These are phyloP conservation scores for Colletotrichum cordylinicola DNA, from an alignment of 2,329 filamentous ascomycete genomes.

Conservation along the genomic window DNA sequence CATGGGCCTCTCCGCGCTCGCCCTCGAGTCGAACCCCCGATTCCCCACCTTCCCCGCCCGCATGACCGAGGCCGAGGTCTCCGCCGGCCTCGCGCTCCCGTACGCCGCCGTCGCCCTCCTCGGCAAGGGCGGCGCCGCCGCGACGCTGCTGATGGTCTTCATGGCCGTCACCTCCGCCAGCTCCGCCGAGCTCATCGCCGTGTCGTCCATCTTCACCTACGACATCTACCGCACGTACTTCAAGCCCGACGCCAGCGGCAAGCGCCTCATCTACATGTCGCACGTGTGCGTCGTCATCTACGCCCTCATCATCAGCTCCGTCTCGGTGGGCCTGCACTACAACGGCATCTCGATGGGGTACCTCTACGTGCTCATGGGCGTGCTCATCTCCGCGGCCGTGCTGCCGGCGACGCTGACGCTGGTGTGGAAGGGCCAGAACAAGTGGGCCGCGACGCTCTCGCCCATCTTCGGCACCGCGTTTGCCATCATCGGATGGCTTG, in stretches of 20 bases:
- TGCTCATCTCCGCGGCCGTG: constrained; percentile 86
- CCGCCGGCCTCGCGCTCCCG: constrained; percentile 77
- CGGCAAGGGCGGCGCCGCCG: constrained; percentile 76
- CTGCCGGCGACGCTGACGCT: constrained; percentile 82
- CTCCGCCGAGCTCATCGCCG: constrained; percentile 81
- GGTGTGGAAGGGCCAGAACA: constrained; percentile 81
- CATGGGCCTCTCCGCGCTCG: constrained; percentile 79
- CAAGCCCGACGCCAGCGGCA: constrained; percentile 77
- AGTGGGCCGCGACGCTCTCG: constrained; percentile 70
- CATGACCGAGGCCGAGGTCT: constrained; percentile 74
- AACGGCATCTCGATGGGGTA: constrained; percentile 87
- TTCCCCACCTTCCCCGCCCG: constrained; percentile 73
- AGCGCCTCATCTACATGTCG: constrained; percentile 81
- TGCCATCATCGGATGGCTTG: constrained; percentile 76
- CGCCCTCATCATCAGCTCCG: constrained; percentile 77
- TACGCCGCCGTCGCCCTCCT: constrained; percentile 80
- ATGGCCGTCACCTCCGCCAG: constrained; percentile 84
- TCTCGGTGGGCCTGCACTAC: constrained; percentile 77
- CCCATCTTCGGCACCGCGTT: constrained; percentile 71
- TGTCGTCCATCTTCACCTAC: constrained; percentile 85
- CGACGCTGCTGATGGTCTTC: constrained; percentile 77
- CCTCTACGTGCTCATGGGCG: constrained; percentile 88
- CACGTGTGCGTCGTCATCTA: constrained; percentile 74
- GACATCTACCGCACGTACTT: constrained; percentile 90
- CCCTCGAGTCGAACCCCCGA: constrained; percentile 70